Percentiles rank a stretch among this genome's conserved stretches.
Evolutionary conservation across 108 stramenopile genomes (phyloP).

Genomic region (Cylindrotheca fusiformis): DNA sequence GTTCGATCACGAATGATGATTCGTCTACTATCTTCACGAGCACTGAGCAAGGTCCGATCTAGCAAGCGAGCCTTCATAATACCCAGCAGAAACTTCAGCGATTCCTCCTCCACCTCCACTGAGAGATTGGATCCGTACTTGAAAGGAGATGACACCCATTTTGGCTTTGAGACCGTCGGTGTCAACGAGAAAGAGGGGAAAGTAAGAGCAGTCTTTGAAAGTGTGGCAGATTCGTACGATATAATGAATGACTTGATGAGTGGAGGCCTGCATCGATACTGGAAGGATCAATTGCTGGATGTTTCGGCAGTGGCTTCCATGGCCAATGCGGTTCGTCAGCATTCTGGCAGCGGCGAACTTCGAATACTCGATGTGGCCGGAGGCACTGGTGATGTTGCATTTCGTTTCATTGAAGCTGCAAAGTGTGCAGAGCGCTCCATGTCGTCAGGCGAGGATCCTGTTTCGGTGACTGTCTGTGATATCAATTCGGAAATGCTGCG

Average conservation of each 20-base stretch:
- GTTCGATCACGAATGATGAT: not conserved
- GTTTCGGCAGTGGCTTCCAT: conserved; percentile 65
- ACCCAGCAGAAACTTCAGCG: not conserved
- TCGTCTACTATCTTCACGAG: not conserved
- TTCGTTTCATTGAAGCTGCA: conserved; percentile 87
- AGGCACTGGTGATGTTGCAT: conserved; percentile 98
- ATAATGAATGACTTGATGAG: conserved; percentile 99
- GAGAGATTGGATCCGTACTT: conserved; percentile 22
- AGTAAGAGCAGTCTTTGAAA: conserved; percentile 86
- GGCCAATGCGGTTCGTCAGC: conserved; percentile 48
- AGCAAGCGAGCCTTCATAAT: not conserved
- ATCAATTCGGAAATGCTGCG: conserved; percentile 97
- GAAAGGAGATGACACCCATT: conserved; percentile 65
- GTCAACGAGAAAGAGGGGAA: conserved; percentile 70
- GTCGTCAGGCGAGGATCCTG: conserved; percentile 46
- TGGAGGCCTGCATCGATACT: conserved; percentile 91
- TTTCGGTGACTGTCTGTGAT: conserved; percentile 94
- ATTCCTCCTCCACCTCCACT: too few relatives aligned
- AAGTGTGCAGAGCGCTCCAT: conserved; percentile 56
- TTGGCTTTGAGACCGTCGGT: conserved; percentile 71
- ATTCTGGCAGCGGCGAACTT: conserved; percentile 7
- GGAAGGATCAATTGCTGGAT: conserved; percentile 94
- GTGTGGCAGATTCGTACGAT: conserved; percentile 90
- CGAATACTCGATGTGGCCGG: conserved; percentile 79
- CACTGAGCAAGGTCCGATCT: not conserved